Evolutionary conservation across 805 yeast genomes (phyloP).

Genomic region (Spathaspora passalidarum): DNA sequence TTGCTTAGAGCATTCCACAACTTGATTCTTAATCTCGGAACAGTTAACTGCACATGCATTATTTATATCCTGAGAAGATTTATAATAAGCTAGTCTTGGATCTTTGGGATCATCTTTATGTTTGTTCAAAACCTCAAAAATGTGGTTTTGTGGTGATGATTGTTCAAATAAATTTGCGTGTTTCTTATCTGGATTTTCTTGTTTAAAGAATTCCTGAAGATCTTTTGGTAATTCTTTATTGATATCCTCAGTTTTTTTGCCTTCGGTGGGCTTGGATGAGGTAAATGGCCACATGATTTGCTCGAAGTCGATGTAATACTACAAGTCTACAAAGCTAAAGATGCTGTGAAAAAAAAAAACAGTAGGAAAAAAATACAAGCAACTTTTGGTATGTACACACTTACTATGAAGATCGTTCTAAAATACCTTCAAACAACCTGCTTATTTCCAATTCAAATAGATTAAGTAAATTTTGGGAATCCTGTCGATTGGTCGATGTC

Average conservation of each 20-base stretch:
- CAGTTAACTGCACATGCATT: slow-evolving; percentile 34
- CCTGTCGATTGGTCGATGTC: not conserved
- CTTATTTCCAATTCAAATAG: slow-evolving; percentile 35
- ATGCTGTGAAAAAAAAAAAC: not conserved
- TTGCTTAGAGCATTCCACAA: slow-evolving; percentile 32
- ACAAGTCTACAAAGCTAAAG: not conserved
- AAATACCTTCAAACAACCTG: slow-evolving; percentile 36
- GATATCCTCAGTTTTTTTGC: slow-evolving; percentile 23
- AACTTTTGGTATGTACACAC: not conserved
- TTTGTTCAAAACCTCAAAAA: slow-evolving; percentile 21
- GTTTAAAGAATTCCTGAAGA: slow-evolving; percentile 29
- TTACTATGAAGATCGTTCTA: slow-evolving; percentile 23
- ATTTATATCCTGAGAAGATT: slow-evolving; percentile 21
- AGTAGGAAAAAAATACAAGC: not conserved
- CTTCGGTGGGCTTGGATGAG: slow-evolving; percentile 8
- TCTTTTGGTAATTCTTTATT: slow-evolving; percentile 32
- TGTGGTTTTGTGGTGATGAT: slow-evolving; percentile 25
- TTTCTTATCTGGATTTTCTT: slow-evolving; percentile 26
- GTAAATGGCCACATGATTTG: slow-evolving; percentile 30
- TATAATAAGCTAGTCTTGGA: slow-evolving; percentile 29
- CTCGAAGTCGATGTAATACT: not conserved
- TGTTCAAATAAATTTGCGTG: slow-evolving; percentile 21
- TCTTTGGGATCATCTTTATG: slow-evolving; percentile 15
- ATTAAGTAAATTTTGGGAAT: slow-evolving; percentile 12
- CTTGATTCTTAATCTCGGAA: slow-evolving; percentile 37